Evolutionary conservation across 2,329 filamentous ascomycete species (phyloP).

Genomic region (Blastomyces gilchristii): DNA sequence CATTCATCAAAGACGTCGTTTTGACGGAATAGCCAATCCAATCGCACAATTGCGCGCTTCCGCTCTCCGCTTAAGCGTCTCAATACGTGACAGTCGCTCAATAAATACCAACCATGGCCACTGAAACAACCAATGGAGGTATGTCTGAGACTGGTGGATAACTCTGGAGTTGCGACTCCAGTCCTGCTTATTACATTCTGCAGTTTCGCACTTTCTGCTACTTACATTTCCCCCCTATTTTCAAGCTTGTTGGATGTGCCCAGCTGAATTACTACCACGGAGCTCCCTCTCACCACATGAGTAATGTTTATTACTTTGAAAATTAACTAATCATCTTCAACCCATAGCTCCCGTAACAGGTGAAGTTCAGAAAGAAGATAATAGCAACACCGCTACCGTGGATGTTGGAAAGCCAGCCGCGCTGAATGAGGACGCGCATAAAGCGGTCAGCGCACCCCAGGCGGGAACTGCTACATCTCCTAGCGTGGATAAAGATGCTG

Average conservation of each 20-base stretch:
- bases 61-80: background rate
- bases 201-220: background rate
- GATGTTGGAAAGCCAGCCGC: background rate
- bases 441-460: conserved; percentile 3
- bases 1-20: background rate
- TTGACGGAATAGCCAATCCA: background rate
- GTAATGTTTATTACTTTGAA: background rate
- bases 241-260: background rate
- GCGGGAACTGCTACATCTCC: background rate
- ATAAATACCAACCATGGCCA: background rate
- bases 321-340: background rate
- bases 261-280: background rate
- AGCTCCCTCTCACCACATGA: background rate
- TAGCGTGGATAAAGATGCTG: background rate
- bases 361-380: background rate
- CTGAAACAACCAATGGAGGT: conserved; percentile 4
- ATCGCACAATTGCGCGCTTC: background rate
- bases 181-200: background rate
- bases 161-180: background rate
- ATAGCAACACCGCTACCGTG: background rate
- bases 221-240: background rate
- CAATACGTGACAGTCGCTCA: background rate
- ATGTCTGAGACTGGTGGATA: background rate
- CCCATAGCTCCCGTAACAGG: background rate
- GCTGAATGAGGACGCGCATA: background rate